Evolutionary conservation across 2,329 filamentous ascomycete species (phyloP), one percentile per base, ranked within the genome.

Genomic region (Cordyceps sp.): DNA sequence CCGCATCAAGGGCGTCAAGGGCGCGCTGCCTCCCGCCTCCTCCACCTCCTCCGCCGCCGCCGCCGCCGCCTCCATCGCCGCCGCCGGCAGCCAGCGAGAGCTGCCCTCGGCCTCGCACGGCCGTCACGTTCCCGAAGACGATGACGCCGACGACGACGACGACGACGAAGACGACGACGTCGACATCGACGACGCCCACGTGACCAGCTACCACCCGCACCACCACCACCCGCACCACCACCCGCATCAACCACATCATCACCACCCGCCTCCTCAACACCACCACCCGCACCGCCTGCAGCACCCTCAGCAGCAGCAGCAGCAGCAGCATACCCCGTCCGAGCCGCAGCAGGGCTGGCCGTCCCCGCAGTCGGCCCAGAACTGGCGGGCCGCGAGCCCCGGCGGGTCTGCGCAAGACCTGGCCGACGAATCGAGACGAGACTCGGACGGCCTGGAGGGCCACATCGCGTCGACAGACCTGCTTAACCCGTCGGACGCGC

Each of bases 401-500:
- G 26, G 29, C 16, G 37, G 23, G 19, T 40, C 38, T 16, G 26
- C 31, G 7, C 38, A 38, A 21, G 38, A 33, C 10, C 24, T 26
- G 32, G 27, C 29, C 26, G 27, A 35, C 26, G 31, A 17, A 15
- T 40, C 38, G 18, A 30, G 37, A 21, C 38, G 29, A 16, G 36
- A 34, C 26, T 36, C 40, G 12, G 30, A 40, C 16, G 38, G 40
- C 4, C 47, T 59, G 5, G 53, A 58, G 26, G 56, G 56, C 19
- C 54, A 54, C 27, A 57, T 59, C 35, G 53, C 53, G 2, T 53
- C 56, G 0, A 50, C 52, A 0, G 55, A 59, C 36, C 44, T 59
- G 2, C 41, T 59, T 22, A 57, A 58, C 14, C 57, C 56, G 2
- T 59, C 57, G 2, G 57, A 59, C 32, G 57, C 57, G 0, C 41